phyloP scores from a whole-genome alignment of 2,329 filamentous ascomycete genomes.

The Phaeomoniella chlamydospora region DNA sequence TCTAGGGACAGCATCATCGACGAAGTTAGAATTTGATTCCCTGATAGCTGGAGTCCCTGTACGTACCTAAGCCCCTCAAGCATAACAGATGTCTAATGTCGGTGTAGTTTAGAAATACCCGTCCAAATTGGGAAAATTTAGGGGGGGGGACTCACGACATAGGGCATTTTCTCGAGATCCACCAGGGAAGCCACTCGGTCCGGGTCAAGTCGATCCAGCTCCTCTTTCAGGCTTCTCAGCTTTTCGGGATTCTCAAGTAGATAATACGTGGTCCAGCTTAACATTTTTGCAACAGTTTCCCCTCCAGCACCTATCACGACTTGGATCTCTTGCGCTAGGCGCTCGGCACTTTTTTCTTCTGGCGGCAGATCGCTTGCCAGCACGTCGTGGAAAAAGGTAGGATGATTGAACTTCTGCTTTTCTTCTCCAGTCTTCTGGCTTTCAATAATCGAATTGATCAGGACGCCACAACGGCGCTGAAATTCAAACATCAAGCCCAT shows the following conservation, averaged over 20 bases:
- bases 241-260: conserved; percentile 5
- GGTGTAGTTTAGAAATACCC: conserved; percentile 1
- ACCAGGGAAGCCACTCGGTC: no score
- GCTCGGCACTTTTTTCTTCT: conserved; percentile 5
- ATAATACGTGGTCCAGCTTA: conserved; percentile 5
- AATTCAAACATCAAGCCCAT: no score
- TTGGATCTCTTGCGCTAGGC: background rate
- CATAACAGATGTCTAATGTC: conserved; percentile 13
- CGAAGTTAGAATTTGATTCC: no score
- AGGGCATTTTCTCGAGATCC: background rate
- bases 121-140: conserved; percentile 5
- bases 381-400: conserved; percentile 10
- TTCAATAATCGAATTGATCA: conserved; percentile 10
- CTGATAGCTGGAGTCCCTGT: no score
- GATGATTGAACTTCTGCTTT: conserved; percentile 8
- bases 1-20: no score
- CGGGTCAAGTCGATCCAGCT: no score
- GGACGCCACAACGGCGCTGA: no score
- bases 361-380: conserved; percentile 7
- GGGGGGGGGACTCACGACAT: conserved; percentile 6
- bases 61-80: conserved; percentile 15
- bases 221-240: conserved; percentile 9
- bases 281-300: conserved; percentile 3
- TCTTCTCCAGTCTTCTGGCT: conserved; percentile 7
- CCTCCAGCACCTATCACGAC: background rate